Base-by-base conservation (phyloP, 306 rosid species). In the Pyrus pyrifolia region DNA sequence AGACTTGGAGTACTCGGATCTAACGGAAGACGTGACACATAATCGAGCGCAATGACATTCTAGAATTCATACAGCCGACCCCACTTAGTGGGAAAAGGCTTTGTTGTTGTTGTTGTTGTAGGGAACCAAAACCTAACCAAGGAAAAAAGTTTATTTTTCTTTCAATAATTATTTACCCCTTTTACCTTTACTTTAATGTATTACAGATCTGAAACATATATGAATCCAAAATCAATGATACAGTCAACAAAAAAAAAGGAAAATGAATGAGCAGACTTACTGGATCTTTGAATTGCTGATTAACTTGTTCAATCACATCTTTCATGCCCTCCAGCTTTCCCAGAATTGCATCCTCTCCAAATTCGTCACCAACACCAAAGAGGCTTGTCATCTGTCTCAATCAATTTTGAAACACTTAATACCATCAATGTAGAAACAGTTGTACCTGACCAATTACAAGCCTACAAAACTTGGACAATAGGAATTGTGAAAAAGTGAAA, bases 311-410 rank as follows among this genome's bases (percentile, higher is more conserved):
- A 29, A 96, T 92, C 55, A 96, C 91, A 59, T 92, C 98, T 84
- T 83, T 96, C 99, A 96, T 92, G 85, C 98, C 93, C 83, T 92
- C 98, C 25, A 96, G 90, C 93, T 63, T 89, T 85, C 99, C 99
- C 66, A 96, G 80, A 65, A 96, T 81, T 62, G 97, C 98, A 80
- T 96, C 99, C 82, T 96, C 99, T 46, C 93, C 97, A 82, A 91
- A 93, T 75, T 96, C 98, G 4, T 92, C 99, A 64, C 88, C 99
- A 78, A 96, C 85, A 62, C 99, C 99, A 91, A 96, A 89, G 76
- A 96, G 85, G 71, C 90, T 88, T 75, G 99, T 88, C 94, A 92
- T 86, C 99, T 96, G 89, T 51, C 68, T 61, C 65, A 13, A 33
- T 65, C 45, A 75, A 55, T 62, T 73, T 68, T 65, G 44, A 42